A percentile compares a stretch with the other conserved stretches of the same genome.
These are phyloP conservation scores for Colletotrichum sp. DNA, from an alignment of 2,329 filamentous ascomycete species.

Conservation along the genomic window DNA sequence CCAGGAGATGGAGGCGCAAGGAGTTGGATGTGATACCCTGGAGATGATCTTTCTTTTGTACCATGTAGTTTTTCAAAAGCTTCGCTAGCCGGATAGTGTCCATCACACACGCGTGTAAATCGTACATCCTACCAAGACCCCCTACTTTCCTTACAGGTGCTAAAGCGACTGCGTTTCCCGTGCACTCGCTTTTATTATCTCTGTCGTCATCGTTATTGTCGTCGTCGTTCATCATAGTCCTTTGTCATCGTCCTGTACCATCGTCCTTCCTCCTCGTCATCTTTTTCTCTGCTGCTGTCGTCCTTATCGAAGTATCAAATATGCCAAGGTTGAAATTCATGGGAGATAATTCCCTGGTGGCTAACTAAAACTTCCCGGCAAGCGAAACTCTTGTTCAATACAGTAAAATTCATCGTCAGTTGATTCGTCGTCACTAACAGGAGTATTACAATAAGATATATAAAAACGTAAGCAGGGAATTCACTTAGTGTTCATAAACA, in stretches of 20 bases:
- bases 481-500: accelerated
- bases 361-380: neutral
- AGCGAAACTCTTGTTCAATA: neutral
- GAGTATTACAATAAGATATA: accelerated
- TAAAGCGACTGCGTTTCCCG: neutral
- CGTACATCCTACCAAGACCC: neutral
- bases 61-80: neutral
- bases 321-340: accelerated
- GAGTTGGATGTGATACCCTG: neutral
- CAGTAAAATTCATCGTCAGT: neutral
- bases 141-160: neutral
- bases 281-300: too few relatives aligned
- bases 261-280: too few relatives aligned
- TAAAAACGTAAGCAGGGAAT: accelerated
- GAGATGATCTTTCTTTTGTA: too few relatives aligned
- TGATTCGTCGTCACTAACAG: neutral
- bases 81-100: neutral
- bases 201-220: neutral
- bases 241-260: too few relatives aligned
- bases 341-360: too few relatives aligned
- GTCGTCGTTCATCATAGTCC: too few relatives aligned
- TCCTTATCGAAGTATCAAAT: accelerated
- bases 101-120: neutral
- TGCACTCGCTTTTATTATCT: neutral
- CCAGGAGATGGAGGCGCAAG: neutral